Conservation (phyloP, 2,329 filamentous ascomycete genomes). For the Dothiorella sarmentorum region DNA sequence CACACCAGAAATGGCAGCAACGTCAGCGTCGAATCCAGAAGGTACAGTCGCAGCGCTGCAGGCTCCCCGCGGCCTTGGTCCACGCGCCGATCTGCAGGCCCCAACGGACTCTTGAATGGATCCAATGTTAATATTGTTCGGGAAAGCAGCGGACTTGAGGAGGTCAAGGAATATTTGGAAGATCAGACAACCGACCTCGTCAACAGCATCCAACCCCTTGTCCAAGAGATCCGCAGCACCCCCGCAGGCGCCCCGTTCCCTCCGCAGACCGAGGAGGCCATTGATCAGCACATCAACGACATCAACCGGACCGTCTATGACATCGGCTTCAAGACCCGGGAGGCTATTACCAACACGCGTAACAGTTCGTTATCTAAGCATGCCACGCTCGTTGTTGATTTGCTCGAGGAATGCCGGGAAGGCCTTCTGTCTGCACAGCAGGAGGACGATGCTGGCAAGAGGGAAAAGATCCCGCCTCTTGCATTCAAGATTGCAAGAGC, state of each 20-base stretch:
- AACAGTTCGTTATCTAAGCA: slow-evolving; percentile 52
- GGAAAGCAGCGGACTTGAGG: slow-evolving; percentile 45
- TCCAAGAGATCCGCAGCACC: slow-evolving; percentile 59
- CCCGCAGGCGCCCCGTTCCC: slow-evolving; percentile 24
- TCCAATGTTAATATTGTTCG: slow-evolving; percentile 23
- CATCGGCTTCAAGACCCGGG: slow-evolving; percentile 62
- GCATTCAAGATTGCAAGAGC: slow-evolving; percentile 84
- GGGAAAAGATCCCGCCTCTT: slow-evolving; percentile 68
- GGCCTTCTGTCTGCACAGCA: slow-evolving; percentile 60
- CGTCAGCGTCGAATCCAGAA: slow-evolving; percentile 33
- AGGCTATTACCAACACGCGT: slow-evolving; percentile 46
- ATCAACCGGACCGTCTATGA: slow-evolving; percentile 69
- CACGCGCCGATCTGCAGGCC: slow-evolving; percentile 11
- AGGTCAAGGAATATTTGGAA: slow-evolving; percentile 73
- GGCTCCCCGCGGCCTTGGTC: slow-evolving; percentile 29
- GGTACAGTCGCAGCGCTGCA: slow-evolving; percentile 31
- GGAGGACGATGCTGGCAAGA: slow-evolving; percentile 58
- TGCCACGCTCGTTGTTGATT: slow-evolving; percentile 50
- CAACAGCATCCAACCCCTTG: slow-evolving; percentile 76
- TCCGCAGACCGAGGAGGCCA: slow-evolving; percentile 37
- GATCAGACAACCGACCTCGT: slow-evolving; percentile 78
- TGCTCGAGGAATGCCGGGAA: slow-evolving; percentile 61
- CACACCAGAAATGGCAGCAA: slow-evolving; percentile 31
- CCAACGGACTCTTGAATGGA: slow-evolving; percentile 22
- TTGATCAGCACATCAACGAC: slow-evolving; percentile 65